A percentile compares a stretch with the other conserved stretches of the same genome.
phyloP scores from a whole-genome alignment of 257 asterid species.

The Solanum sitiens region DNA sequence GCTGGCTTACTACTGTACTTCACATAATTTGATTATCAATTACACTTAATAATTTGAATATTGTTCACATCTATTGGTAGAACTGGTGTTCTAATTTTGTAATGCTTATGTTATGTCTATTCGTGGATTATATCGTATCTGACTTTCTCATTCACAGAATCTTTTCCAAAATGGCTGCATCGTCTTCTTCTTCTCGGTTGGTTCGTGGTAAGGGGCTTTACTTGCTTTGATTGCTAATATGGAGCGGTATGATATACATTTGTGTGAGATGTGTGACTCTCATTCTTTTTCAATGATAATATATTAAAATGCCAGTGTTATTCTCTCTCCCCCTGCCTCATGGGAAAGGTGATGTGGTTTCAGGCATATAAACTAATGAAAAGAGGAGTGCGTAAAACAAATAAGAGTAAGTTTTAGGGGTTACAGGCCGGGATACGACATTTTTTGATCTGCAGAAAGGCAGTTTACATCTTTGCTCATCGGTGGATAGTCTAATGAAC shows the following conservation, averaged over 20 bases:
- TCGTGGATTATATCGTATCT: neutral
- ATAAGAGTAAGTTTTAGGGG: neutral
- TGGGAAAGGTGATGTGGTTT: neutral
- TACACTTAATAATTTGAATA: neutral
- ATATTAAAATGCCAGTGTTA: neutral
- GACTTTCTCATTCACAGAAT: neutral
- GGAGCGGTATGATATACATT: neutral
- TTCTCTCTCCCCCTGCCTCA: neutral
- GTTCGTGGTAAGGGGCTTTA: slow-evolving; percentile 1
- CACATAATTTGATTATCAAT: neutral
- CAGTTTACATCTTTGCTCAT: neutral
- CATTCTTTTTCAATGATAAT: neutral
- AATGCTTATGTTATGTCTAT: neutral
- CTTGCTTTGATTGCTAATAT: neutral
- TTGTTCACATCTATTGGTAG: neutral
- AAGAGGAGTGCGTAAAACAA: neutral
- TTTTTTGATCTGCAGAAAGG: neutral
- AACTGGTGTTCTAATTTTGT: neutral
- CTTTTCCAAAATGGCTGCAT: neutral
- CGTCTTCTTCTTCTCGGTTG: slow-evolving; percentile 5
- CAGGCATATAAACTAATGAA: neutral
- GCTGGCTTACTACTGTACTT: neutral
- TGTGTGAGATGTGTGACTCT: neutral
- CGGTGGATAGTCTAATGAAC: neutral
- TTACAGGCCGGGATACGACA: neutral